phyloP scores from a whole-genome alignment of 2,329 filamentous ascomycete genomes.

The Apiospora sp. region DNA sequence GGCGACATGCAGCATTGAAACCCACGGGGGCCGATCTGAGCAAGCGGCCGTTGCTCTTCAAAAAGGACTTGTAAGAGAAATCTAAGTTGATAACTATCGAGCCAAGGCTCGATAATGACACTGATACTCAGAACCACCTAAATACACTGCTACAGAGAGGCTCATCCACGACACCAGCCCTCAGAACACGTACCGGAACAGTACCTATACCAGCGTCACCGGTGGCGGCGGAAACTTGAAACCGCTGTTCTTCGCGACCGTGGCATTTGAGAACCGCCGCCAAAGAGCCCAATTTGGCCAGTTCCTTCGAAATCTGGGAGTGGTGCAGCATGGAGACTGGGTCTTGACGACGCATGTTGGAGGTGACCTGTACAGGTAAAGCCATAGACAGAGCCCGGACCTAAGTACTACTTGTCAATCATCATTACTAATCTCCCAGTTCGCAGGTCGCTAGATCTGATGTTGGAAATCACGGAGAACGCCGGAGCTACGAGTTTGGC shows the following conservation, averaged over 20 bases:
- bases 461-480: slow-evolving; percentile 49
- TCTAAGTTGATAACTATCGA: background rate
- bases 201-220: slow-evolving; percentile 49
- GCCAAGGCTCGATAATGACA: background rate
- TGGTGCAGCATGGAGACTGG: slow-evolving; percentile 48
- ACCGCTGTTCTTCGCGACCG: slow-evolving; percentile 50
- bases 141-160: slow-evolving; percentile 45
- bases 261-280: slow-evolving; percentile 49
- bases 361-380: slow-evolving; percentile 49
- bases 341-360: slow-evolving; percentile 47
- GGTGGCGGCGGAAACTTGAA: slow-evolving; percentile 47
- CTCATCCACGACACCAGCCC: slow-evolving; percentile 45
- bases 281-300: slow-evolving; percentile 47
- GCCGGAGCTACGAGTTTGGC: slow-evolving; percentile 49
- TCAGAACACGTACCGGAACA: slow-evolving; percentile 47
- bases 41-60: slow-evolving; percentile 28
- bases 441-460: slow-evolving; percentile 48
- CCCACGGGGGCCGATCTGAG: slow-evolving; percentile 12
- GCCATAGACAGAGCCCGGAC: background rate
- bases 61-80: slow-evolving; percentile 29
- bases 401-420: slow-evolving; percentile 3
- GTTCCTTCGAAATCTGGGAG: slow-evolving; percentile 40
- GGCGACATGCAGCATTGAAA: slow-evolving; percentile 24
- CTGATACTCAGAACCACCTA: slow-evolving; percentile 30
- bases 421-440: background rate